Conservation (phyloP, 2,329 filamentous ascomycete genomes). For the Hypoxylon sp. region DNA sequence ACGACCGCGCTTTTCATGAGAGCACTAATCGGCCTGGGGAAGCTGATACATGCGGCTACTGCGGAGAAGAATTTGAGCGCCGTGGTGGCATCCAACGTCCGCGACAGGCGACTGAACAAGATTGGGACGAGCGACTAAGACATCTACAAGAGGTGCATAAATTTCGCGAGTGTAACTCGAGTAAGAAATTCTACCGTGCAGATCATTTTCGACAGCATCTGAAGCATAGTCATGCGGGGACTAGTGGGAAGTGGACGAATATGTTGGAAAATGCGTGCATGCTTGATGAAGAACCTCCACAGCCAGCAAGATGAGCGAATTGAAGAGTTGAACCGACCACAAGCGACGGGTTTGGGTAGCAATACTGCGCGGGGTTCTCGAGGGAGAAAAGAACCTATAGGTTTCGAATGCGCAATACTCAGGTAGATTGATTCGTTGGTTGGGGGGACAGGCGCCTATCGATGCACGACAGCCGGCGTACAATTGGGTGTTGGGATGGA, state of each 20-base stretch:
- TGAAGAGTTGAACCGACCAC: slow-evolving; percentile 35
- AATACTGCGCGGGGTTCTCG: slow-evolving; percentile 44
- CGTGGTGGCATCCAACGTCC: slow-evolving; percentile 60
- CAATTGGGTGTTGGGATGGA: slow-evolving; percentile 35
- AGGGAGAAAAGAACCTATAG: slow-evolving; percentile 26
- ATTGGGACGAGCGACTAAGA: slow-evolving; percentile 88
- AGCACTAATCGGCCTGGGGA: slow-evolving; percentile 76
- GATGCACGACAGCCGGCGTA: slow-evolving; percentile 36
- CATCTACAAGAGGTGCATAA: slow-evolving; percentile 95
- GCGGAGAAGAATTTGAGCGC: slow-evolving; percentile 86
- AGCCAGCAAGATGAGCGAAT: slow-evolving; percentile 54
- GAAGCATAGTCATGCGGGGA: slow-evolving; percentile 96
- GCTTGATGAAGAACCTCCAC: slow-evolving; percentile 83
- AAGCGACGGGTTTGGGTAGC: slow-evolving; percentile 41
- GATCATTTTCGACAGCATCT: slow-evolving; percentile 98
- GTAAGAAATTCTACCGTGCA: slow-evolving; percentile 97
- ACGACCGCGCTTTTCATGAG: slow-evolving; percentile 87
- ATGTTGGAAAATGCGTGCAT: slow-evolving; percentile 97
- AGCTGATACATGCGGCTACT: slow-evolving; percentile 91
- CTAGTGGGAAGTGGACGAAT: slow-evolving; percentile 98
- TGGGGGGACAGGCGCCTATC: slow-evolving; percentile 32
- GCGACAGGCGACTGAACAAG: slow-evolving; percentile 76
- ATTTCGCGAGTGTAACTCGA: slow-evolving; percentile 97
- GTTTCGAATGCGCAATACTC: slow-evolving; percentile 34
- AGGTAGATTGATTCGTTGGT: slow-evolving; percentile 37